Conservation (phyloP, 169 alveolate genomes). For the Plasmodium relictum region DNA sequence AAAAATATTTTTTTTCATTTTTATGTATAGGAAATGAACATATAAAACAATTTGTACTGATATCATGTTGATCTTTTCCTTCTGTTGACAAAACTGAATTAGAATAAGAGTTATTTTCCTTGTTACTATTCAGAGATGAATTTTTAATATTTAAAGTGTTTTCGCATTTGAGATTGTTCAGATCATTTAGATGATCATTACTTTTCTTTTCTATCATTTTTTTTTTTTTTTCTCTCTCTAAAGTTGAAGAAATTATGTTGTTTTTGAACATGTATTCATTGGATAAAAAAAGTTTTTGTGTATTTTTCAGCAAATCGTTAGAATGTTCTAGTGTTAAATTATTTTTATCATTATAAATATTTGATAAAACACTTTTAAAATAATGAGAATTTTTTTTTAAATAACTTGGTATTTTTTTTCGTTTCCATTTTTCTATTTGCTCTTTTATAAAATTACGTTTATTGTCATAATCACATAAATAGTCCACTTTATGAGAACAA, state of each 20-base stretch:
- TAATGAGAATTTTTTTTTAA: slow-evolving; percentile 2
- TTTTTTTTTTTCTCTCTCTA: not conserved
- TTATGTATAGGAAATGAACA: slow-evolving; percentile 33
- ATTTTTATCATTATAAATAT: not conserved
- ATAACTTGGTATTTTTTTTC: not conserved
- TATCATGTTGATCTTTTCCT: not conserved
- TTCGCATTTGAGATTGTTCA: not conserved
- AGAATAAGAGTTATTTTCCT: too few relatives aligned
- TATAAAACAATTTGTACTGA: slow-evolving; percentile 6
- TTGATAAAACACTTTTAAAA: too few relatives aligned
- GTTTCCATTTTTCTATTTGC: not conserved
- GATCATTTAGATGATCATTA: too few relatives aligned
- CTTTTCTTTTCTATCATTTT: too few relatives aligned
- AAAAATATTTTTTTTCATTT: slow-evolving; percentile 19
- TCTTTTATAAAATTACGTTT: not conserved
- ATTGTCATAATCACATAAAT: too few relatives aligned
- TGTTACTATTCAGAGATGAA: not conserved
- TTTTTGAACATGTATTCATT: not conserved
- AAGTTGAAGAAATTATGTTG: not conserved
- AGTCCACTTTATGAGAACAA: too few relatives aligned
- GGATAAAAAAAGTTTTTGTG: not conserved
- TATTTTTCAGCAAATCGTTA: not conserved
- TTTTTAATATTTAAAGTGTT: not conserved
- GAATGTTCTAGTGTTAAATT: not conserved
- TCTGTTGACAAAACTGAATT: too few relatives aligned